Percentiles rank a stretch among this genome's conserved stretches.
phyloP scores from a whole-genome alignment of 169 alveolate species.

The Sarcocystis neurona region DNA sequence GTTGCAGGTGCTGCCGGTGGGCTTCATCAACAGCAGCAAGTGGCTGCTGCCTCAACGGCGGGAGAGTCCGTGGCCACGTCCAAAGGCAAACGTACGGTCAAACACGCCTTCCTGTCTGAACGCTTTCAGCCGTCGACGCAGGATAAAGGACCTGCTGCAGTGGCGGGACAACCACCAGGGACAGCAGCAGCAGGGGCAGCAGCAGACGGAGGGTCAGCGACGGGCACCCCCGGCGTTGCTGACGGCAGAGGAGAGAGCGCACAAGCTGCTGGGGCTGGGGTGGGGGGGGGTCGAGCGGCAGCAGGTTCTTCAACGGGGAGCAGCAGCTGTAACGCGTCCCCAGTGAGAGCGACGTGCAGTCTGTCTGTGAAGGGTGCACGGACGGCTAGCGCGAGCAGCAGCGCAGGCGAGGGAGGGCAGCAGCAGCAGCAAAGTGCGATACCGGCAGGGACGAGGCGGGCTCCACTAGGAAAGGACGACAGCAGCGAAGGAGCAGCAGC shows the following conservation, averaged over 20 bases:
- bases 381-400: too few species aligned
- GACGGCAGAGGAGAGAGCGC: too few species aligned
- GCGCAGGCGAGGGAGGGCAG: too few species aligned
- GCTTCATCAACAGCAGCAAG: background rate
- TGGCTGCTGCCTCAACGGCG: background rate
- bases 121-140: conserved; percentile 8
- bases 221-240: too few species aligned
- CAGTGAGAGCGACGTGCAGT: too few species aligned
- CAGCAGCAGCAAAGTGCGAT: too few species aligned
- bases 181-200: conserved; percentile 24
- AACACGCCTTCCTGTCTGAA: conserved; percentile 56
- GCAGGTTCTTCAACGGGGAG: conserved; percentile 1
- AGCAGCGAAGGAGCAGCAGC: too few species aligned
- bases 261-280: too few species aligned
- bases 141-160: background rate
- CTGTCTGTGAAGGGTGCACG: too few species aligned
- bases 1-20: conserved; percentile 18
- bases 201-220: conserved; percentile 41
- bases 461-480: too few species aligned
- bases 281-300: conserved; percentile 27
- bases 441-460: too few species aligned
- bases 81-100: conserved; percentile 59
- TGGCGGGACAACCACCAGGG: background rate
- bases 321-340: too few species aligned
- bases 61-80: conserved; percentile 60